These are phyloP conservation scores for Cyathus striatus DNA, from an alignment of 768 basidiomycete species.

Conservation along the genomic window DNA sequence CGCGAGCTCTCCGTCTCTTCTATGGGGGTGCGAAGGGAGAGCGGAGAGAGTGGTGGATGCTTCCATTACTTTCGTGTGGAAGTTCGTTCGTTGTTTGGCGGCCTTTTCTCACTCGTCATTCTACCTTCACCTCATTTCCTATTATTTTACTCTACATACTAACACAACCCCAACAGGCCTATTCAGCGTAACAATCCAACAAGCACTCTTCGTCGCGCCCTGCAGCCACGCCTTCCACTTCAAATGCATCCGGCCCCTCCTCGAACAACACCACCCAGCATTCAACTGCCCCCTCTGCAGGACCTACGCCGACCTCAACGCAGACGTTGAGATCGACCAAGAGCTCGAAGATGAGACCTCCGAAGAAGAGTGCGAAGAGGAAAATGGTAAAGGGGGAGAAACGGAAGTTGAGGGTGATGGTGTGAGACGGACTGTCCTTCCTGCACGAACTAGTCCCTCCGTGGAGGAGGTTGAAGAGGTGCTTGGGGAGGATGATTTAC, in stretches of 20 bases:
- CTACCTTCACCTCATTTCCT: neutral
- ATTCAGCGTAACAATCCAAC: slow-evolving; percentile 90
- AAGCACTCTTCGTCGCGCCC: slow-evolving; percentile 95
- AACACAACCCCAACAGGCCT: slow-evolving; percentile 36
- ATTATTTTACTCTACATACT: no score
- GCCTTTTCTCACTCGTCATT: slow-evolving; percentile 1
- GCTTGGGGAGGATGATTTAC: slow-evolving; percentile 1
- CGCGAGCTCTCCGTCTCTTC: no score
- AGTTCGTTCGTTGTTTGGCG: slow-evolving; percentile 1
- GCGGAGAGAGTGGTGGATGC: no score
- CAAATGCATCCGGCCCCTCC: slow-evolving; percentile 92
- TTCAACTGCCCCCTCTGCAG: slow-evolving; percentile 96
- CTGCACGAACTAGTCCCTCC: neutral
- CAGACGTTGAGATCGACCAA: slow-evolving; percentile 74
- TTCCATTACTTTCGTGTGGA: no score
- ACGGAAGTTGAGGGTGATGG: slow-evolving; percentile 6
- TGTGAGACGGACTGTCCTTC: neutral
- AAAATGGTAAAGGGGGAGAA: slow-evolving; percentile 7
- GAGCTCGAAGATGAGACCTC: slow-evolving; percentile 21
- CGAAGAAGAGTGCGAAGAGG: slow-evolving; percentile 14
- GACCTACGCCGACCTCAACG: slow-evolving; percentile 92
- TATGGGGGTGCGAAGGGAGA: no score
- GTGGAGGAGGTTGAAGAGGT: neutral
- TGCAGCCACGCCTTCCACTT: slow-evolving; percentile 96
- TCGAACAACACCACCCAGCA: slow-evolving; percentile 84